Evolutionary conservation across 1,284 basidiomycete species (phyloP), one percentile per base, ranked within the genome.

Genomic region (Ceratobasidium sp.): DNA sequence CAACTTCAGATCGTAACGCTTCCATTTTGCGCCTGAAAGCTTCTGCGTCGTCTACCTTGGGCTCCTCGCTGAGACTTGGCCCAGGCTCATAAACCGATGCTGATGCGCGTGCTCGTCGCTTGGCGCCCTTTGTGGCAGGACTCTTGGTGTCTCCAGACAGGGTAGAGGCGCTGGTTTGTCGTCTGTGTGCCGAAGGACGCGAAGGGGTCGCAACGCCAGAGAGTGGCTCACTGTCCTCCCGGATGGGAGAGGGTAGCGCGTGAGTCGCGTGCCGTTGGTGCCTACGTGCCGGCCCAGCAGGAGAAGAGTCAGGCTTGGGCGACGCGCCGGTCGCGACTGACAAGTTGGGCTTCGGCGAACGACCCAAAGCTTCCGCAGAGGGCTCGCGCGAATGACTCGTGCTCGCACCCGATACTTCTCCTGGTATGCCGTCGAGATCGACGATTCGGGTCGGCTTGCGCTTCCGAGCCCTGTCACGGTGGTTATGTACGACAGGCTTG

Each of bases 1-100:
- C 92, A 83, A 94, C 92, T 75, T 94, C 93, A 70, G 86, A 83
- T 77, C 90, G 86, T 75, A 95, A 75, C 6, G 87, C 88, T 80
- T 94, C 93, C 71, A 95, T 91, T 74, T 84, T 83, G 70, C 86
- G 85, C 52, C 93, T 83, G 76, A 91, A 92, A 50, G 86, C 83
- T 69, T 91, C 91, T 15, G 84, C 89, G 72, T 86, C 84, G 71
- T 77, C 80, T 60, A 69, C 78, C 38, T 74, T 75, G 45, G 73
- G 76, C 67, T 76, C 77, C 1, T 20, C 22, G 17, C 32, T 38
- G 40, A 22, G 13, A 27, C 50, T 20, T 31, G 45, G 22, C 20
- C n/a, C 62, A 8, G 84, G 82, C 74, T 91, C 90, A 75, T 85
- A 90, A 58, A 84, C 81, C 6, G 88, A 87, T 29, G 85, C 83